phyloP scores from a whole-genome alignment of 2,329 filamentous ascomycete genomes.

The Podosphaera aphanis region DNA sequence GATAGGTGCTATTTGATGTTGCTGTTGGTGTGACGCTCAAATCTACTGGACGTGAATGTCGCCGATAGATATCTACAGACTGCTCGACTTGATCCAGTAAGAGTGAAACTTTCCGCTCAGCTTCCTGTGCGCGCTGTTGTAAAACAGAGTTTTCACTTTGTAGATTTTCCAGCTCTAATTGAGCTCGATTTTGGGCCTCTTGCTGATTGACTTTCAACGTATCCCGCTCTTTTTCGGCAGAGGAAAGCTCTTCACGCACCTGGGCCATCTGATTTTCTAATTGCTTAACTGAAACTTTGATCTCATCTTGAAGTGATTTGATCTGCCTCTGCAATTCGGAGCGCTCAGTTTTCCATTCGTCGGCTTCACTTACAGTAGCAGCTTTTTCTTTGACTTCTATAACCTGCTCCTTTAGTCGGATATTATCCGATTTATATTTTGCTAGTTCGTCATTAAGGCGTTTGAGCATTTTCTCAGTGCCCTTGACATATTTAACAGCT shows the following conservation, averaged over 20 bases:
- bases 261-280: conserved; percentile 49
- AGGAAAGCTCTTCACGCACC: conserved; percentile 45
- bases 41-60: conserved; percentile 38
- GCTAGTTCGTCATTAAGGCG: conserved; percentile 95
- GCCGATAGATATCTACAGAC: conserved; percentile 83
- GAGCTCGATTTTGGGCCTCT: conserved; percentile 28
- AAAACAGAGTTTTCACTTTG: conserved; percentile 62
- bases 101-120: conserved; percentile 78
- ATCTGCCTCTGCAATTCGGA: conserved; percentile 43
- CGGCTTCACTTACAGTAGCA: conserved; percentile 21
- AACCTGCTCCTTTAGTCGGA: conserved; percentile 62
- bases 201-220: conserved; percentile 32
- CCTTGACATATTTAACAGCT: conserved; percentile 91
- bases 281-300: conserved; percentile 37
- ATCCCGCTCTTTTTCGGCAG: conserved; percentile 46
- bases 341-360: conserved; percentile 57
- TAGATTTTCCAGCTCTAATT: conserved; percentile 54
- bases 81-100: conserved; percentile 85
- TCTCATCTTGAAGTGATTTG: conserved; percentile 41
- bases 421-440: conserved; percentile 72
- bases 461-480: conserved; percentile 96
- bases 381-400: conserved; percentile 35
- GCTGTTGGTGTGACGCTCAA: conserved; percentile 9
- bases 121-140: conserved; percentile 66
- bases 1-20: conserved; percentile 17